Conservation (phyloP, 352 stramenopile genomes). For the Pythium graminicola region DNA sequence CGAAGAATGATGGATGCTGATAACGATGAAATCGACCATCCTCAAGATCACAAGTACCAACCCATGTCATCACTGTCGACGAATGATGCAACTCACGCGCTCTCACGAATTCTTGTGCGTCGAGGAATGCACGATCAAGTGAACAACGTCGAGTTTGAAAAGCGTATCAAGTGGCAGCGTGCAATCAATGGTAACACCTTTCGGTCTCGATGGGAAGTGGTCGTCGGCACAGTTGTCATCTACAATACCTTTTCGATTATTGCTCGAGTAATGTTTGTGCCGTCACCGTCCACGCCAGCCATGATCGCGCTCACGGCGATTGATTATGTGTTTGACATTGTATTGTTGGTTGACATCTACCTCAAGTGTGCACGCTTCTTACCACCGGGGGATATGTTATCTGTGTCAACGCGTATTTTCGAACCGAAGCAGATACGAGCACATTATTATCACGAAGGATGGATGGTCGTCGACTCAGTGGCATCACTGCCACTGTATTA, state of each 20-base stretch:
- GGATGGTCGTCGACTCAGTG: constrained; percentile 23
- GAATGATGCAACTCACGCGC: not conserved
- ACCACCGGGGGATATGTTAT: constrained; percentile 15
- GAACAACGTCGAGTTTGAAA: constrained; percentile 2
- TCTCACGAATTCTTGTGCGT: constrained; percentile 10
- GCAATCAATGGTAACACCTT: constrained; percentile 26
- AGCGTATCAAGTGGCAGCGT: constrained; percentile 25
- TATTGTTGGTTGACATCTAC: constrained; percentile 31
- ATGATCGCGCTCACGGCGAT: constrained; percentile 24
- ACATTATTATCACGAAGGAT: constrained; percentile 25
- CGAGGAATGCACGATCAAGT: constrained; percentile 3
- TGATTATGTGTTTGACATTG: constrained; percentile 24
- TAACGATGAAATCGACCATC: not conserved
- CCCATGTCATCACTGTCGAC: not conserved
- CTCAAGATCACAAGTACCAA: not conserved
- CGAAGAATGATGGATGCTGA: constrained; percentile 6
- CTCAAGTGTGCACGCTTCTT: constrained; percentile 28
- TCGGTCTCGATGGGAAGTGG: constrained; percentile 24
- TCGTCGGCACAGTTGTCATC: constrained; percentile 23
- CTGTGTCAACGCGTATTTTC: constrained; percentile 14
- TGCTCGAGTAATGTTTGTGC: constrained; percentile 22
- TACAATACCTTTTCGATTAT: constrained; percentile 36
- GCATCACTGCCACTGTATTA: constrained; percentile 31
- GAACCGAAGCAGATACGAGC: constrained; percentile 17
- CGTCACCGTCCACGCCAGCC: constrained; percentile 9